Percentiles rank a stretch among this genome's conserved stretches.
Conservation (phyloP, 176 grass and related monocot species). For the Echinochloa phyllopogon region DNA sequence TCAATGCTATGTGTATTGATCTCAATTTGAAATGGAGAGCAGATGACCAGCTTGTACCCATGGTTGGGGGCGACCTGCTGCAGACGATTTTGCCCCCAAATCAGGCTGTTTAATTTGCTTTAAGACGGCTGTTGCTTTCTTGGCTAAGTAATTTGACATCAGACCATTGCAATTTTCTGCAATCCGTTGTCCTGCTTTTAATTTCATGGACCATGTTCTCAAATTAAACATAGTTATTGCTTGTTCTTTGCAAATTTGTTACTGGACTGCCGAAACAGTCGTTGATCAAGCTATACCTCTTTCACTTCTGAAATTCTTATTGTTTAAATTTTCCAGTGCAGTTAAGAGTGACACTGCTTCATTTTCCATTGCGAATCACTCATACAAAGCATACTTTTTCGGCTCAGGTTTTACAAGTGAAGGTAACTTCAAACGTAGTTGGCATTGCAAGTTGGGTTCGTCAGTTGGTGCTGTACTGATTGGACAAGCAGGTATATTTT, state of each 20-base stretch:
- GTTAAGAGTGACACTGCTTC: neutral
- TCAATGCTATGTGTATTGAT: neutral
- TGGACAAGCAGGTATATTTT: slow-evolving; percentile 56
- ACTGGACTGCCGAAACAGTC: neutral
- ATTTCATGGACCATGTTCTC: neutral
- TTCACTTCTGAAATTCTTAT: neutral
- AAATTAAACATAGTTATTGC: neutral
- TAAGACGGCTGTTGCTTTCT: neutral
- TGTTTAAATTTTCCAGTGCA: neutral
- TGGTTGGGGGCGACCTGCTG: neutral
- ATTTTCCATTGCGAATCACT: neutral
- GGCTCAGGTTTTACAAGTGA: slow-evolving; percentile 37
- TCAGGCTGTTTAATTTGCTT: neutral
- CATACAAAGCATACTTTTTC: neutral
- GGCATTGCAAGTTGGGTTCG: slow-evolving; percentile 30
- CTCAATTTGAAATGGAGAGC: neutral
- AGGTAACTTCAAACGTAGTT: slow-evolving; percentile 25
- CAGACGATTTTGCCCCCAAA: neutral
- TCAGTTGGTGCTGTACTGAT: slow-evolving; percentile 49
- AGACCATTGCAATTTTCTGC: neutral
- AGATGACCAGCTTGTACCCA: neutral
- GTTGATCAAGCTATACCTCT: neutral
- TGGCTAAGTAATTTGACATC: neutral
- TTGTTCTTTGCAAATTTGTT: neutral
- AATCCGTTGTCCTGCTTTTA: neutral